Percentiles rank a stretch among this genome's conserved stretches.
Evolutionary conservation across 257 asterid species (phyloP).

Genomic region (Cruciata laevipes): DNA sequence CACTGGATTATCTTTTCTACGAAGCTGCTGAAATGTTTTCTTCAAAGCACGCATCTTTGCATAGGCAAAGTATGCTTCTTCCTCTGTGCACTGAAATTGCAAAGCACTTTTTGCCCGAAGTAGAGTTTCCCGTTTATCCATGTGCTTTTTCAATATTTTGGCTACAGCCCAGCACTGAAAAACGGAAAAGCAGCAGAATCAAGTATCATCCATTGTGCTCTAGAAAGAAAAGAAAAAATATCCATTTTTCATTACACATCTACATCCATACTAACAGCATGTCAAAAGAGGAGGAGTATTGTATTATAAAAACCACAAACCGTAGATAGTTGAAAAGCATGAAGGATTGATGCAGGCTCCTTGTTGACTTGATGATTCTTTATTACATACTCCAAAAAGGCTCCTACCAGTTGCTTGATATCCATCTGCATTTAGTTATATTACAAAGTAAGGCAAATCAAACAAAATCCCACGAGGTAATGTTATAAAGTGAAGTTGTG

Average conservation of each 20-base stretch:
- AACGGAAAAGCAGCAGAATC: slow-evolving; percentile 5
- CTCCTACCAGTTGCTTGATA: slow-evolving; percentile 30
- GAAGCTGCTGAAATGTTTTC: slow-evolving; percentile 24
- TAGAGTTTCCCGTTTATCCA: slow-evolving; percentile 26
- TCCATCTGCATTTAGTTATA: slow-evolving; percentile 53
- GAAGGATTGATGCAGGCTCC: slow-evolving; percentile 45
- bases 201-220: not conserved
- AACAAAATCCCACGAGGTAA: too few relatives aligned
- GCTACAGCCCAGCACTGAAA: slow-evolving; percentile 45
- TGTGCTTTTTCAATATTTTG: slow-evolving; percentile 26
- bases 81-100: slow-evolving; percentile 36
- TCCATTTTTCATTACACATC: not conserved
- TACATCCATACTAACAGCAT: not conserved
- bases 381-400: slow-evolving; percentile 61
- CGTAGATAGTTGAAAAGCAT: slow-evolving; percentile 81
- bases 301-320: slow-evolving; percentile 41
- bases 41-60: slow-evolving; percentile 23
- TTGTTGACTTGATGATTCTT: slow-evolving; percentile 52
- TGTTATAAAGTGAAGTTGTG: too few relatives aligned
- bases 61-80: slow-evolving; percentile 26
- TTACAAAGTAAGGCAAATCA: too few relatives aligned
- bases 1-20: slow-evolving; percentile 14
- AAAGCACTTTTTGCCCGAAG: slow-evolving; percentile 22
- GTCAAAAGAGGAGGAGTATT: not conserved
- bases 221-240: not conserved